Conservation (phyloP, 1,284 basidiomycete species). For the Trichosporon sp. region DNA sequence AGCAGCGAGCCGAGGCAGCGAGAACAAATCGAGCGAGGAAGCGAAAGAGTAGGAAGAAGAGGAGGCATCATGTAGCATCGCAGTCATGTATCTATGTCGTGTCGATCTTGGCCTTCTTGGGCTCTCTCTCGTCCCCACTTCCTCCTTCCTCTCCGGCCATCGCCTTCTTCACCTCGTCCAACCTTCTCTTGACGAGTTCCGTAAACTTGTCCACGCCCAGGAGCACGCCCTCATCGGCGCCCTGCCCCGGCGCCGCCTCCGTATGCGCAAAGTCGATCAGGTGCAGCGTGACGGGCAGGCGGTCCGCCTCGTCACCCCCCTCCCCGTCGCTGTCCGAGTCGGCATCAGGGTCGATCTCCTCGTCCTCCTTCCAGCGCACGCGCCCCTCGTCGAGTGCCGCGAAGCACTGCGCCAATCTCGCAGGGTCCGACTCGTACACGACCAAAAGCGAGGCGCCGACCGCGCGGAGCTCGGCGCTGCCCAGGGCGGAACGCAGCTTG, state of each 20-base stretch:
- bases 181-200: constrained; percentile 56
- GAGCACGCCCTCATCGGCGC: constrained; percentile 73
- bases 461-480: constrained; percentile 66
- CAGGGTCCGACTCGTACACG: constrained; percentile 71
- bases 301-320: constrained; percentile 32
- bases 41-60: background rate
- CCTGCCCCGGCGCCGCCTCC: constrained; percentile 62
- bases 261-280: constrained; percentile 96
- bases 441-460: constrained; percentile 76
- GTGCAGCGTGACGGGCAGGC: constrained; percentile 60
- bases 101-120: background rate
- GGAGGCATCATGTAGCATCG: background rate
- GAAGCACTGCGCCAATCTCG: constrained; percentile 52
- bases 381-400: constrained; percentile 48
- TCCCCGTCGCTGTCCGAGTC: constrained; percentile 47
- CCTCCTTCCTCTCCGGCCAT: background rate
- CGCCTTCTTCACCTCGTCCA: constrained; percentile 2
- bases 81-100: background rate
- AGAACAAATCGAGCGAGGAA: no score
- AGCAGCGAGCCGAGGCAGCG: background rate
- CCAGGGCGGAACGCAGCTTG: constrained; percentile 57
- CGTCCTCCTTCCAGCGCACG: constrained; percentile 20
- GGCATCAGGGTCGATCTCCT: constrained; percentile 32
- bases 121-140: background rate
- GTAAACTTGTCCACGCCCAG: constrained; percentile 65